These are phyloP conservation scores for Xanthoconium stramineum DNA, from an alignment of 768 basidiomycete species.

Conservation along the genomic window DNA sequence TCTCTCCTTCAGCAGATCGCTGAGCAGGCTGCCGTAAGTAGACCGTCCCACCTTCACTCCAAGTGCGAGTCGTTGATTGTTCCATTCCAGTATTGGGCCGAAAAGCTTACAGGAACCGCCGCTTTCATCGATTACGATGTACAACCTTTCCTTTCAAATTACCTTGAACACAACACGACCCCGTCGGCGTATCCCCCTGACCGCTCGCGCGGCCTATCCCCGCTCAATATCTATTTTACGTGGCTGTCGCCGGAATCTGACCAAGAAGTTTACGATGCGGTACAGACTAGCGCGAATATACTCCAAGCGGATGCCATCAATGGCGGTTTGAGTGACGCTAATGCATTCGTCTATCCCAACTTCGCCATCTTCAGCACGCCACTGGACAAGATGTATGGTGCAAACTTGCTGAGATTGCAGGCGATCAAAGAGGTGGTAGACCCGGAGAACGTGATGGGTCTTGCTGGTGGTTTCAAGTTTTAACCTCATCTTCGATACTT, in stretches of 20 bases:
- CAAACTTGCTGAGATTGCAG: conserved; percentile 25
- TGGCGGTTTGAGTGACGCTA: background rate
- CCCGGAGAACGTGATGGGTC: conserved; percentile 56
- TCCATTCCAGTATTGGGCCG: conserved; percentile 17
- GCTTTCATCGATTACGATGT: conserved; percentile 25
- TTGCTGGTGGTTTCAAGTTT: conserved; percentile 60
- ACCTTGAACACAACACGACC: conserved; percentile 36
- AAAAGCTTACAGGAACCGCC: background rate
- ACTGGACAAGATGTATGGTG: conserved; percentile 45
- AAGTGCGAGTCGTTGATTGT: background rate
- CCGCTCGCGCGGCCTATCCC: conserved; percentile 35
- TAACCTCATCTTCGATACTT: conserved; percentile 9
- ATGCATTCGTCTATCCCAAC: conserved; percentile 50
- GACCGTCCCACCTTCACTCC: background rate
- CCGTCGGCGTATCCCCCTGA: conserved; percentile 46
- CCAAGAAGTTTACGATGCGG: conserved; percentile 34
- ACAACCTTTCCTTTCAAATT: conserved; percentile 49
- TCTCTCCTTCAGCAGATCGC: conserved; percentile 16
- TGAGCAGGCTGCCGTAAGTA: conserved; percentile 17
- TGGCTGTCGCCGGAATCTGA: conserved; percentile 1
- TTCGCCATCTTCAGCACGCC: conserved; percentile 55
- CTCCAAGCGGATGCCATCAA: conserved; percentile 35
- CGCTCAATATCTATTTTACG: conserved; percentile 43
- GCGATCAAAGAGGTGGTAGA: conserved; percentile 34
- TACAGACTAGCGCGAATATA: conserved; percentile 33